Base-by-base conservation (phyloP, 805 yeast genomes). In the Starmera quercuum region DNA sequence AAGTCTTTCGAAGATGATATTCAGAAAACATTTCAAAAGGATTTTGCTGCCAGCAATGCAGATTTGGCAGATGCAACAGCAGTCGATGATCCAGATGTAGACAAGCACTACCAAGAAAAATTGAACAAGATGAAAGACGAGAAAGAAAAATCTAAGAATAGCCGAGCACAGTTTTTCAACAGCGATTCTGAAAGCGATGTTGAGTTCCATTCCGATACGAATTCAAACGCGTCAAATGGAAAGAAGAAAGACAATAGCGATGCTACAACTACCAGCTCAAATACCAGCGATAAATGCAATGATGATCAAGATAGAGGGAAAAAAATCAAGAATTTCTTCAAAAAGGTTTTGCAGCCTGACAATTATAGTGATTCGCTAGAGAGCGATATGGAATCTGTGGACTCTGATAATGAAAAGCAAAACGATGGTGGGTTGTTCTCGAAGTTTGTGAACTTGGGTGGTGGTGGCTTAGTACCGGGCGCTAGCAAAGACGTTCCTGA, bases 391-490 rank as follows among this genome's bases (percentile, higher is more conserved):
- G 30, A 21, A 9, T 24, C 31, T 18, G 46, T 40, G 9, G 46
- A 46, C 12, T 33, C 26, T 15, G 54, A 48, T 8, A 47, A 39
- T 11, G 49, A 45, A 6, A 46, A 46, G 2, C 4, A 12, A 5
- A 17, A 25, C 9, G 41, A 44, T 4, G 50, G 38, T 14, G 53
- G 53, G 0, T 39, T 59, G 22, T 44, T 59, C 7, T 43, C 56
- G 10, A 54, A 42, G 30, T 42, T 58, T 13, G 50, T 61, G 36
- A 57, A 49, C 17, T 20, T 58, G 10, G 49, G 58, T 29, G 54
- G 51, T 18, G 58, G 59, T 26, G 65, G 66, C 4, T 32, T 62
- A 27, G 47, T 45, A 1, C 66, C 68, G 6, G 66, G 64, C 23
- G 58, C 59, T 3, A 20, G 44, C 5, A 53, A 42, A 29, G 46